phyloP scores from a whole-genome alignment of 495 filamentous ascomycete species.

The Chaetomidium leptoderma region DNA sequence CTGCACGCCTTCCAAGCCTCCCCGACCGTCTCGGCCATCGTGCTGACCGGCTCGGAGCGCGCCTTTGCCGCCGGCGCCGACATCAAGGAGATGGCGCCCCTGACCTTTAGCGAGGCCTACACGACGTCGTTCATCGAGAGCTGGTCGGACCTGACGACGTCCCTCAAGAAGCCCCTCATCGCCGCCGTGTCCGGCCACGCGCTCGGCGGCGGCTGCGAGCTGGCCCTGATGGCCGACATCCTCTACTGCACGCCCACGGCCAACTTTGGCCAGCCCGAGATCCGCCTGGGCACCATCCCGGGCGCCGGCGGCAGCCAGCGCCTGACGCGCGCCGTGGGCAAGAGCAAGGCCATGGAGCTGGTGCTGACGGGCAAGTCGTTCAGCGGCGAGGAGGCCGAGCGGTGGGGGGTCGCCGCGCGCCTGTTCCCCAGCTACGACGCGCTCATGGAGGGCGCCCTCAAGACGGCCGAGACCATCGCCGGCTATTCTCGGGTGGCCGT shows the following conservation, averaged over 20 bases:
- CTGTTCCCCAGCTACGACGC: conserved; percentile 77
- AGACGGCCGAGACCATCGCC: conserved; percentile 86
- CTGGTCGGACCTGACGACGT: conserved; percentile 78
- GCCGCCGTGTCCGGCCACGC: conserved; percentile 92
- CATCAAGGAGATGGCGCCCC: conserved; percentile 96
- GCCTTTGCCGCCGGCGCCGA: conserved; percentile 96
- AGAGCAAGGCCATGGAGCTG: conserved; percentile 88
- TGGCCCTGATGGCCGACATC: conserved; percentile 96
- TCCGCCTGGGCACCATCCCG: conserved; percentile 88
- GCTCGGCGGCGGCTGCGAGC: conserved; percentile 90
- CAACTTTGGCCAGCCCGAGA: conserved; percentile 93
- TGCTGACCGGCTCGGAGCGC: conserved; percentile 81
- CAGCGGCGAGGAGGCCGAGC: conserved; percentile 70
- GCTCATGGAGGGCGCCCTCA: conserved; percentile 69
- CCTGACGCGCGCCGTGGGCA: conserved; percentile 82
- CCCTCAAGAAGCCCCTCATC: conserved; percentile 86
- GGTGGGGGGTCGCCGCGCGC: conserved; percentile 86
- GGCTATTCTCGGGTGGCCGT: conserved; percentile 73
- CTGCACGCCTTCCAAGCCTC: conserved; percentile 68
- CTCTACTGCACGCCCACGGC: conserved; percentile 80
- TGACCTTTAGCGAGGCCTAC: conserved; percentile 83
- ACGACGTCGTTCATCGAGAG: conserved; percentile 83
- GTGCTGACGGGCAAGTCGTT: conserved; percentile 85
- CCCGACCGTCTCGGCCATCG: conserved; percentile 64
- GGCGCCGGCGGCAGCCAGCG: conserved; percentile 89